phyloP scores from a whole-genome alignment of 495 filamentous ascomycete genomes.

The Xylaria grammica region DNA sequence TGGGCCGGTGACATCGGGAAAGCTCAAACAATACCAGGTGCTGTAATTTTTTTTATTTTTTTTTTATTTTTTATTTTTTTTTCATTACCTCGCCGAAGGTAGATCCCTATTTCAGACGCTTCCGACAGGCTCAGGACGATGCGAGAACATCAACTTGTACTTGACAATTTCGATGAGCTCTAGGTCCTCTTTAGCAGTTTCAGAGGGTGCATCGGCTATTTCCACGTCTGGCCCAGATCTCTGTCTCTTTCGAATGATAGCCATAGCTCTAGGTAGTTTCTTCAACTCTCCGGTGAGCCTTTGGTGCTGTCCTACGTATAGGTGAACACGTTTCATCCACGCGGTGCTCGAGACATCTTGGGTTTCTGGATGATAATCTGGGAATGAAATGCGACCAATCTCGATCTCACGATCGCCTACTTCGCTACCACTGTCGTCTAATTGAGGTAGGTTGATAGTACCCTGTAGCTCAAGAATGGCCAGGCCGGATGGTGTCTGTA shows the following conservation, averaged over 20 bases:
- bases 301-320: slow-evolving; percentile 90
- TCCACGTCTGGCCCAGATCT: slow-evolving; percentile 30
- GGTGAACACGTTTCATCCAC: slow-evolving; percentile 88
- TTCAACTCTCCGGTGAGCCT: slow-evolving; percentile 89
- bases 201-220: slow-evolving; percentile 27
- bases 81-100: not conserved
- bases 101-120: slow-evolving; percentile 18
- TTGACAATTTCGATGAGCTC: slow-evolving; percentile 84
- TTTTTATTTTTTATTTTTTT: not conserved
- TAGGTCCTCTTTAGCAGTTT: slow-evolving; percentile 41
- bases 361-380: slow-evolving; percentile 64
- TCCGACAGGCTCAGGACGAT: slow-evolving; percentile 84
- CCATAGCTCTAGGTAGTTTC: slow-evolving; percentile 78
- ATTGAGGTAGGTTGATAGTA: slow-evolving; percentile 71
- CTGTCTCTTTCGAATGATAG: slow-evolving; percentile 66
- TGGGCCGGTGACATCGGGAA: not conserved
- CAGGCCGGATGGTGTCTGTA: slow-evolving; percentile 80
- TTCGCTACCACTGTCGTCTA: slow-evolving; percentile 26
- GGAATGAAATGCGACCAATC: slow-evolving; percentile 80
- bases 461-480: slow-evolving; percentile 93
- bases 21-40: not conserved
- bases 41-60: not conserved
- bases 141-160: slow-evolving; percentile 87
- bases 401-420: slow-evolving; percentile 48
- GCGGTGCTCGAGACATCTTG: slow-evolving; percentile 53